These are phyloP conservation scores for Pleurostoma richardsiae DNA, from an alignment of 2,329 filamentous ascomycete genomes.

Conservation along the genomic window DNA sequence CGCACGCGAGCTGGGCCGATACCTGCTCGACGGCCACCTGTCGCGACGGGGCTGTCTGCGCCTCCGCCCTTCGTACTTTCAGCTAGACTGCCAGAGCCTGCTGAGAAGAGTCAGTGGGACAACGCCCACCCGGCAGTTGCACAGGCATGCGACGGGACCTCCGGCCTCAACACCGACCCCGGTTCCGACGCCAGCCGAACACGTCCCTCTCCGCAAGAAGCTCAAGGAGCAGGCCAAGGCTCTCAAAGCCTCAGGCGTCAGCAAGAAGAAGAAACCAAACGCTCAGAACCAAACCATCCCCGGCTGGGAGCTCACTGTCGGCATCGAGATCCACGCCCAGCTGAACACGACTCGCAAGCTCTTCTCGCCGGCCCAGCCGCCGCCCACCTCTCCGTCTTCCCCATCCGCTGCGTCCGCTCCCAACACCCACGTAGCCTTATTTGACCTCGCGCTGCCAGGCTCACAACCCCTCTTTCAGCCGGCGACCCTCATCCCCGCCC, in stretches of 20 bases:
- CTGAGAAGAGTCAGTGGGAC: background rate
- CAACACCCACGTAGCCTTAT: slow-evolving; percentile 83
- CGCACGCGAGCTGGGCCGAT: slow-evolving; percentile 38
- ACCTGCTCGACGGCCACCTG: slow-evolving; percentile 42
- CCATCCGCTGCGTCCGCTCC: slow-evolving; percentile 55
- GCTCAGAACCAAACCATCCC: slow-evolving; percentile 45
- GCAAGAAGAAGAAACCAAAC: slow-evolving; percentile 39
- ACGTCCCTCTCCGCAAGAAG: slow-evolving; percentile 62
- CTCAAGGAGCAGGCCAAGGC: slow-evolving; percentile 62
- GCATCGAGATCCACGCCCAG: slow-evolving; percentile 96
- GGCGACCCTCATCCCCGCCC: slow-evolving; percentile 78
- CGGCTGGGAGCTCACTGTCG: slow-evolving; percentile 90
- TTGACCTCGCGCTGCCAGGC: slow-evolving; percentile 86
- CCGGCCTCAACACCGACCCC: background rate
- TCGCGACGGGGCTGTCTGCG: slow-evolving; percentile 34
- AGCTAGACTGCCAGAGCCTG: background rate
- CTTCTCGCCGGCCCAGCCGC: slow-evolving; percentile 64
- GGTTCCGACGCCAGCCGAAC: slow-evolving; percentile 5
- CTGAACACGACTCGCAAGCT: slow-evolving; percentile 85
- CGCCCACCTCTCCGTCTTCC: slow-evolving; percentile 33
- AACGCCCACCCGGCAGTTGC: background rate
- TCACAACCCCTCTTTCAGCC: slow-evolving; percentile 83
- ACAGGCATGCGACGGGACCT: background rate
- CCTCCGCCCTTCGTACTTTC: slow-evolving; percentile 3
- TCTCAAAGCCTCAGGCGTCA: slow-evolving; percentile 30